These are phyloP conservation scores for Alloascoidea africana DNA, from an alignment of 805 yeast genomes.

Conservation along the genomic window DNA sequence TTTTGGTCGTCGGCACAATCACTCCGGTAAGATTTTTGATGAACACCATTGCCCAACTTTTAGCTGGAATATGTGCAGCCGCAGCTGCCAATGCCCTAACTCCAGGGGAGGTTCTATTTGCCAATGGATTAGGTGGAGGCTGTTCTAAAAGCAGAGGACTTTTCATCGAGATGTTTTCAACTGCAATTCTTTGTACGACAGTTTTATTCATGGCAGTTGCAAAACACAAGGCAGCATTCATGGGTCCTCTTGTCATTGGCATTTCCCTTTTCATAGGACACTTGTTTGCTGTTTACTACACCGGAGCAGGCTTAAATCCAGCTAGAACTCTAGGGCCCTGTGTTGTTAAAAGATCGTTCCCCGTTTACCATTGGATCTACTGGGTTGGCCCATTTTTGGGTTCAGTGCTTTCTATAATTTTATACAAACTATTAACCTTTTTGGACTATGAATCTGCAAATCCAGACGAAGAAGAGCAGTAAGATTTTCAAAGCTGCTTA, in stretches of 20 bases:
- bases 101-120: conserved; percentile 61
- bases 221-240: conserved; percentile 55
- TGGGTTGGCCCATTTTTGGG: conserved; percentile 84
- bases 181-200: conserved; percentile 55
- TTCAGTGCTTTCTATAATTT: conserved; percentile 43
- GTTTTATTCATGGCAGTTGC: conserved; percentile 78
- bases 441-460: conserved; percentile 54
- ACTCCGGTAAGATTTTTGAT: conserved; percentile 56
- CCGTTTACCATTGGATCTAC: conserved; percentile 79
- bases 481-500: too few relatives aligned
- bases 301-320: conserved; percentile 89
- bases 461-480: conserved; percentile 61
- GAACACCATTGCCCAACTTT: conserved; percentile 51
- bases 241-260: conserved; percentile 80
- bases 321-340: conserved; percentile 83
- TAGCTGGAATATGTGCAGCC: conserved; percentile 87
- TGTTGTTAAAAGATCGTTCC: conserved; percentile 59
- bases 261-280: conserved; percentile 70
- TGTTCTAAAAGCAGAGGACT: conserved; percentile 61
- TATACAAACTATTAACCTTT: conserved; percentile 52
- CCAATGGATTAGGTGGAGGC: conserved; percentile 61
- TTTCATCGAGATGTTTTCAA: conserved; percentile 72
- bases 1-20: conserved; percentile 59
- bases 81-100: conserved; percentile 79
- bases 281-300: conserved; percentile 64